Conservation (phyloP, 2,329 filamentous ascomycete species). For the Coniochaeta prunicola region DNA sequence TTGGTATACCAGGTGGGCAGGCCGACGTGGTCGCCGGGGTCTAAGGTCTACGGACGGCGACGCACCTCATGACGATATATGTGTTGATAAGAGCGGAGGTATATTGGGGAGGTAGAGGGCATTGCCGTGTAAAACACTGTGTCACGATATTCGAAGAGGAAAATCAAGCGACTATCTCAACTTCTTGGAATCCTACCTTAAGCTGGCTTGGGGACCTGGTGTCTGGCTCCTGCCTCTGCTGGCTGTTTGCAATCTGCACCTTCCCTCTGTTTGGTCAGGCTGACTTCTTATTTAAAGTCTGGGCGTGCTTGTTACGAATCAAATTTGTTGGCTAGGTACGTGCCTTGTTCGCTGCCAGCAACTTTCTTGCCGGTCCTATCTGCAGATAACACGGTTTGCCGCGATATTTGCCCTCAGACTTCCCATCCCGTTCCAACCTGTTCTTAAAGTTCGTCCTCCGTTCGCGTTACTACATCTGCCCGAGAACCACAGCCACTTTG, state of each 20-base stretch:
- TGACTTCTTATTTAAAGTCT: too few species aligned
- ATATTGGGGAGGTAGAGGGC: neutral
- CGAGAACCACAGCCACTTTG: too few species aligned
- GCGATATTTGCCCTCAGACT: too few species aligned
- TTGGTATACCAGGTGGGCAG: neutral
- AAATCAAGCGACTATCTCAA: neutral
- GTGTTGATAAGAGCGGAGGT: neutral
- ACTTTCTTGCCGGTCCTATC: too few species aligned
- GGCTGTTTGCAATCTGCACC: neutral
- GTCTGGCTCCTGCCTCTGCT: neutral
- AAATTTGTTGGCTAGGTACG: too few species aligned
- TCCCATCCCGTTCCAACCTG: too few species aligned
- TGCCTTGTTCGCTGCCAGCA: too few species aligned
- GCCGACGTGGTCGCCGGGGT: neutral
- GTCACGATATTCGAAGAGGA: neutral
- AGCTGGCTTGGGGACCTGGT: neutral
- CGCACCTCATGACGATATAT: neutral
- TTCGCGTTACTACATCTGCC: too few species aligned
- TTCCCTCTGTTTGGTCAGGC: neutral
- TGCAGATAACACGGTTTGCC: too few species aligned
- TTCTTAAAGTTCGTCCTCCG: too few species aligned
- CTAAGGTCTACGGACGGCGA: neutral
- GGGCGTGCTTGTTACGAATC: too few species aligned
- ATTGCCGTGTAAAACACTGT: slow-evolving; percentile 1
- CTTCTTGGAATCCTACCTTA: too few species aligned